A percentile compares a stretch with the other conserved stretches of the same genome.
Evolutionary conservation across 2,329 filamentous ascomycete genomes (phyloP).

Genomic region (Cladophialophora psammophila): DNA sequence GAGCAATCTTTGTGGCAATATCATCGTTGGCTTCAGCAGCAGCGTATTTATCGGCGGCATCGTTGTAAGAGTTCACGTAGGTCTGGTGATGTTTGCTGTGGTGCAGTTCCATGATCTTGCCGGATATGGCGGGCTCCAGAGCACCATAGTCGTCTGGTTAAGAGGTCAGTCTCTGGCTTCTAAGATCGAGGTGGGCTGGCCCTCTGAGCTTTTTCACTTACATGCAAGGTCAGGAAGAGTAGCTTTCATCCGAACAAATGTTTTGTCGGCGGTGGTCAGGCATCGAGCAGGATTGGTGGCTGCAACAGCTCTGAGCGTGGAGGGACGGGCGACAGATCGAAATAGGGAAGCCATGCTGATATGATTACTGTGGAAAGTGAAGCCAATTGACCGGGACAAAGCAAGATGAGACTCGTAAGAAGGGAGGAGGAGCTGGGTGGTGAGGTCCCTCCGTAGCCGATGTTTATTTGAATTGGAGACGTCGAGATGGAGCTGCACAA

Average conservation of each 20-base stretch:
- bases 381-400: neutral
- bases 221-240: slow-evolving; percentile 88
- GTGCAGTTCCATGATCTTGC: slow-evolving; percentile 94
- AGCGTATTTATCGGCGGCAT: slow-evolving; percentile 71
- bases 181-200: neutral
- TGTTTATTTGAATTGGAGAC: slow-evolving; percentile 13
- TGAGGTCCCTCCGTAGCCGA: neutral
- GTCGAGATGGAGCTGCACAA: slow-evolving; percentile 11
- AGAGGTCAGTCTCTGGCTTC: slow-evolving; percentile 5
- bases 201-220: slow-evolving; percentile 51
- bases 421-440: neutral
- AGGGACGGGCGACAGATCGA: slow-evolving; percentile 73
- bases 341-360: slow-evolving; percentile 76
- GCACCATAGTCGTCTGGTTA: slow-evolving; percentile 89
- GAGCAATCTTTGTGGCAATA: slow-evolving; percentile 68
- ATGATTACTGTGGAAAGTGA: neutral
- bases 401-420: neutral
- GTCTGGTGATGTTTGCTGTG: slow-evolving; percentile 93
- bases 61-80: slow-evolving; percentile 88
- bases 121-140: slow-evolving; percentile 82
- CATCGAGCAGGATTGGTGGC: slow-evolving; percentile 64
- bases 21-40: slow-evolving; percentile 64
- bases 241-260: slow-evolving; percentile 84
- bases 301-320: slow-evolving; percentile 69
- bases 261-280: slow-evolving; percentile 69